Percentiles rank a stretch among this genome's conserved stretches.
phyloP scores from a whole-genome alignment of 148 eudicot species.

The Silene conica region DNA sequence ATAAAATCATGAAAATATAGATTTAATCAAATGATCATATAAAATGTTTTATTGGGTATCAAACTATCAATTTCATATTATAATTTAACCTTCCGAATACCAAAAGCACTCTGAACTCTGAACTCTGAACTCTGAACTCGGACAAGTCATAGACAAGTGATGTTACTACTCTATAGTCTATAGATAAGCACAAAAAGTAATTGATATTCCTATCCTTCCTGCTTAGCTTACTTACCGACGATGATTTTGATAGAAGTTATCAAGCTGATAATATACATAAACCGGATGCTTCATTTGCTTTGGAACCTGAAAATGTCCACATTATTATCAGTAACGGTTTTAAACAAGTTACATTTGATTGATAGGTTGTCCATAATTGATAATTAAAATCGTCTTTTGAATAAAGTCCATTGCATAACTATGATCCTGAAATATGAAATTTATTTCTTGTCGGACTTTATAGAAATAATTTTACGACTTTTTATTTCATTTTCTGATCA shows the following conservation, averaged over 20 bases:
- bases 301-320: slow-evolving; percentile 51
- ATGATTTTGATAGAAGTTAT: slow-evolving; percentile 61
- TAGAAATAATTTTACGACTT: neutral
- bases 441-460: neutral
- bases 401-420: neutral
- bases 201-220: neutral
- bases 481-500: slow-evolving; percentile 9
- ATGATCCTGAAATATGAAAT: neutral
- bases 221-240: slow-evolving; percentile 37
- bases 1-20: too few relatives aligned
- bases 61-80: too few relatives aligned
- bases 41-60: too few relatives aligned
- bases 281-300: slow-evolving; percentile 73
- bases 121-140: neutral
- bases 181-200: slow-evolving; percentile 7
- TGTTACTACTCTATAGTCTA: neutral
- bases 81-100: neutral
- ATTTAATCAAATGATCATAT: too few relatives aligned
- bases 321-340: neutral
- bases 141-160: neutral
- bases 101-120: neutral
- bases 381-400: neutral
- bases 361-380: neutral
- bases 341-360: neutral
- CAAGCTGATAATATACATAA: slow-evolving; percentile 64